Conservation (phyloP, 2,329 filamentous ascomycete species). For the Fusarium pilosicola region DNA sequence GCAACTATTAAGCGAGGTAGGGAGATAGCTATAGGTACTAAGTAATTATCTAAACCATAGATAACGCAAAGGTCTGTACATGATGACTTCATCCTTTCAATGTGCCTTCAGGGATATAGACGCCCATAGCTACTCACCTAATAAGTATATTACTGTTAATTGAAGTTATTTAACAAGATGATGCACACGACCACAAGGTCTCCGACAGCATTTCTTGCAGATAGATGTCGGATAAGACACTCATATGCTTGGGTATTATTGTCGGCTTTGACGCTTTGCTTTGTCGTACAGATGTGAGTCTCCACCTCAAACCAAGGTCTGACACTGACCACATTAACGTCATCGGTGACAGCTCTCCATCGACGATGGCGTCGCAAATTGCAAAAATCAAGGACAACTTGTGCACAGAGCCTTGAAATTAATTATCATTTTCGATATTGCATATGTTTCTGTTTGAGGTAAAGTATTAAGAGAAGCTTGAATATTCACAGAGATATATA, state of each 20-base stretch:
- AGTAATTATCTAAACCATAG: neutral
- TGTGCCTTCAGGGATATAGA: neutral
- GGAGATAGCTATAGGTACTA: neutral
- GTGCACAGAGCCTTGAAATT: conserved; percentile 17
- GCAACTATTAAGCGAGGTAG: neutral
- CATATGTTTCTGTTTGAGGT: conserved; percentile 9
- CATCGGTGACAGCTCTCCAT: conserved; percentile 30
- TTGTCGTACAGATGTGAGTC: neutral
- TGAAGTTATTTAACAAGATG: neutral
- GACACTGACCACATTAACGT: conserved; percentile 23
- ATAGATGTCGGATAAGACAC: no score
- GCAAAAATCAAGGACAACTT: conserved; percentile 34
- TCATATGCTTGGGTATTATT: conserved; percentile 1
- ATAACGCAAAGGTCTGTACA: neutral
- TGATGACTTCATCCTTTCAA: neutral
- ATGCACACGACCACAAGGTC: neutral
- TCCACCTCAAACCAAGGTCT: conserved; percentile 29
- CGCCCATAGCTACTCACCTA: neutral
- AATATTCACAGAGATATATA: neutral
- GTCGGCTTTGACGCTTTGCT: neutral
- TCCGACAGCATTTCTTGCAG: neutral
- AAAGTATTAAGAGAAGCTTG: neutral
- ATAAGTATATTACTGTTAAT: neutral
- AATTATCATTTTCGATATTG: neutral
- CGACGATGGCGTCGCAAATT: conserved; percentile 29